Percentiles rank a stretch among this genome's conserved stretches.
These are phyloP conservation scores for Trypanosoma brucei DNA, from an alignment of 208 protist species.

Conservation along the genomic window DNA sequence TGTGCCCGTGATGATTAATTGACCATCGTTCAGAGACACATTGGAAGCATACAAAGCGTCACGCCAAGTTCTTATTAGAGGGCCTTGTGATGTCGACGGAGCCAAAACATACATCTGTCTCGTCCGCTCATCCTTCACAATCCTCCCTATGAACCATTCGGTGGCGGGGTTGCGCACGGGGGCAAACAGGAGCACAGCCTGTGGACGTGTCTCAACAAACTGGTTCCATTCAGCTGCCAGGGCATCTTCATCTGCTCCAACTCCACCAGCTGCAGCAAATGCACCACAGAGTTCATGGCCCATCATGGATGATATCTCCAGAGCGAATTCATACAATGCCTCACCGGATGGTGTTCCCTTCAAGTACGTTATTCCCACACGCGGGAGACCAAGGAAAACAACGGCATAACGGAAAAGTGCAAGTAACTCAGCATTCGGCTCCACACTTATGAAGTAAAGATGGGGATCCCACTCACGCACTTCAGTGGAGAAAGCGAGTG, in stretches of 20 bases:
- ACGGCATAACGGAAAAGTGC: conserved; percentile 5
- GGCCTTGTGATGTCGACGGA: neutral
- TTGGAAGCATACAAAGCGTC: neutral
- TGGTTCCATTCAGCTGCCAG: neutral
- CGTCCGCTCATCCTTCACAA: neutral
- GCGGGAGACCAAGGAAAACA: neutral
- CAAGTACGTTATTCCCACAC: conserved; percentile 9
- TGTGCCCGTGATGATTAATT: conserved; percentile 3
- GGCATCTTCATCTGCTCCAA: neutral
- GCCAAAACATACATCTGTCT: neutral
- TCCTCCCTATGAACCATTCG: neutral
- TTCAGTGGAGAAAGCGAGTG: neutral
- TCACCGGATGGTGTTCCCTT: neutral
- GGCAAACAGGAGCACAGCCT: neutral
- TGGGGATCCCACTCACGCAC: neutral
- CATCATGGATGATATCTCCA: neutral
- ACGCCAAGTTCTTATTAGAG: neutral
- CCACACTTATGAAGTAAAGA: conserved; percentile 4
- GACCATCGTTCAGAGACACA: neutral
- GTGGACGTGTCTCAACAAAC: neutral
- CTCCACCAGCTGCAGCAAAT: neutral
- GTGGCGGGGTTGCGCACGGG: neutral
- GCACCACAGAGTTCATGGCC: neutral
- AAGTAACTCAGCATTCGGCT: neutral
- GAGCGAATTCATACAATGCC: neutral